phyloP scores from a whole-genome alignment of 2,329 filamentous ascomycete genomes.

The Hypoxylon sp. region DNA sequence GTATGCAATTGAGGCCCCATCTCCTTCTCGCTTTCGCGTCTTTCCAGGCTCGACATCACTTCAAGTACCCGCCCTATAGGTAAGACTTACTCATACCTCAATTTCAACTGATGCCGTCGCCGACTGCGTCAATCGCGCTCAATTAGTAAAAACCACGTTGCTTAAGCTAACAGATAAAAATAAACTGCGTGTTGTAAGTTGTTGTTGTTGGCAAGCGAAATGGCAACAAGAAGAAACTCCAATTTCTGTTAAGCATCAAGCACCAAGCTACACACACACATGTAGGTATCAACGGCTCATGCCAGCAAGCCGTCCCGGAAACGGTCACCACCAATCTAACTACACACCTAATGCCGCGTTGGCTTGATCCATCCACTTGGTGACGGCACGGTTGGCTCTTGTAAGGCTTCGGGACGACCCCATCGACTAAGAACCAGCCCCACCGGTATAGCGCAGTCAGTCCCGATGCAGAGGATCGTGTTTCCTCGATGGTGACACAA shows the following conservation, averaged over 20 bases:
- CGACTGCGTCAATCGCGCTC: background rate
- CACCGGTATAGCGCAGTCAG: slow-evolving; percentile 40
- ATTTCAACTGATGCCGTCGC: slow-evolving; percentile 2
- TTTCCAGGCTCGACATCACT: slow-evolving; percentile 6
- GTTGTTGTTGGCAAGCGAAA: background rate
- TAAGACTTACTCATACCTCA: slow-evolving; percentile 7
- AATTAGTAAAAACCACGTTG: background rate
- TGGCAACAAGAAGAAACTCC: background rate
- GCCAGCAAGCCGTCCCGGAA: slow-evolving; percentile 36
- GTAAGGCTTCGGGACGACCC: slow-evolving; percentile 42
- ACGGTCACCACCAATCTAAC: slow-evolving; percentile 28
- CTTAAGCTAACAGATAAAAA: background rate
- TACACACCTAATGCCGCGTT: slow-evolving; percentile 36
- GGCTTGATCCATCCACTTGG: slow-evolving; percentile 39
- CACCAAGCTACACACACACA: background rate
- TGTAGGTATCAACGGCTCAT: slow-evolving; percentile 20
- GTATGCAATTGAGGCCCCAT: background rate
- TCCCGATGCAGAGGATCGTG: slow-evolving; percentile 45
- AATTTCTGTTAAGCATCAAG: background rate
- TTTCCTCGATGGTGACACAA: slow-evolving; percentile 42
- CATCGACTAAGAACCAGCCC: slow-evolving; percentile 37
- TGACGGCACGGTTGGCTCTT: slow-evolving; percentile 30
- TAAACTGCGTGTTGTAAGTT: background rate
- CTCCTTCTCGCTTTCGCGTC: background rate
- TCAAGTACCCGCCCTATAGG: slow-evolving; percentile 4